Percentiles rank a stretch among this genome's conserved stretches.
Evolutionary conservation across 2,329 filamentous ascomycete species (phyloP).

Genomic region (Colletotrichum lini): DNA sequence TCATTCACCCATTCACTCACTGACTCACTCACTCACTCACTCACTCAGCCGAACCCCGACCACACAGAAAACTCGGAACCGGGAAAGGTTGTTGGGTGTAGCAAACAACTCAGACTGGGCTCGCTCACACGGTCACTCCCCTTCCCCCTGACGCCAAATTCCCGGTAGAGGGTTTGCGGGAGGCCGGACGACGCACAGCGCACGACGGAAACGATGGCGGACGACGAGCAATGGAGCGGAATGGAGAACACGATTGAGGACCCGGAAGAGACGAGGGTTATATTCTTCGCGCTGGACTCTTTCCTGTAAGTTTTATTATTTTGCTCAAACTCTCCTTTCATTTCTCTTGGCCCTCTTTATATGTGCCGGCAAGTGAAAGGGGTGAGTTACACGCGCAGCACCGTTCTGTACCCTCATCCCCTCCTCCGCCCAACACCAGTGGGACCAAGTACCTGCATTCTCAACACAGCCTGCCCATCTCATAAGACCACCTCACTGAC

Average conservation of each 20-base stretch:
- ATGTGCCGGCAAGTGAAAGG: constrained; percentile 10
- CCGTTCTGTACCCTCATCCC: not conserved
- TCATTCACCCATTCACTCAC: no score
- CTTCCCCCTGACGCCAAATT: no score
- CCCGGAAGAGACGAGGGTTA: constrained; percentile 83
- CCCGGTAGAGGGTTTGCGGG: not conserved
- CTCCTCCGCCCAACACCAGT: not conserved
- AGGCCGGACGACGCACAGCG: not conserved
- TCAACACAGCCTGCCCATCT: not conserved
- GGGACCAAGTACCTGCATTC: constrained; percentile 33
- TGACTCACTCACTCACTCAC: no score
- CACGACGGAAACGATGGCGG: constrained; percentile 45
- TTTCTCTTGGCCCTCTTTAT: not conserved
- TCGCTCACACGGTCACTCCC: no score
- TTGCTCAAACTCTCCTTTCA: no score
- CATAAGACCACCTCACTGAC: not conserved
- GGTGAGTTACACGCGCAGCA: not conserved
- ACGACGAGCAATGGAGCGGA: constrained; percentile 68
- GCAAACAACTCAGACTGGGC: not conserved
- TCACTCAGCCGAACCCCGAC: not conserved
- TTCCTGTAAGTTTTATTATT: constrained; percentile 77
- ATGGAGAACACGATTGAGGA: constrained; percentile 79
- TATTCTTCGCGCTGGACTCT: constrained; percentile 88
- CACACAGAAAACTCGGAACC: constrained; percentile 23
- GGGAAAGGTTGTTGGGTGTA: not conserved